phyloP scores from a whole-genome alignment of 2,329 filamentous ascomycete genomes.

The Colletotrichum lindemuthianum region DNA sequence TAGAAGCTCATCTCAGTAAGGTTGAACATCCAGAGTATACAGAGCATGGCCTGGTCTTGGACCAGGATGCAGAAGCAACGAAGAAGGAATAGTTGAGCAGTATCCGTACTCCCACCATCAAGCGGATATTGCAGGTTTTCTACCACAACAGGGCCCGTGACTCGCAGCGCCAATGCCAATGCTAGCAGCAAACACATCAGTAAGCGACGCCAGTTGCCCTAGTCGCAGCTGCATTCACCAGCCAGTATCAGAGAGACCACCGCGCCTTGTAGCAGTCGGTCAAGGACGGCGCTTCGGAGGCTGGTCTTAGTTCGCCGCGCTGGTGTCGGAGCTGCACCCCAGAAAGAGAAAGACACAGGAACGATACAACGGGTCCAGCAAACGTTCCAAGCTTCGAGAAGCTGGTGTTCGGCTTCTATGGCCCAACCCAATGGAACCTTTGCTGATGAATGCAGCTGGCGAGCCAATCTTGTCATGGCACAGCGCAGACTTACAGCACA shows the following conservation, averaged over 20 bases:
- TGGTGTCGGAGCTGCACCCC: conserved; percentile 11
- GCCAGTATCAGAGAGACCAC: not conserved
- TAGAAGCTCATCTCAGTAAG: too few relatives aligned
- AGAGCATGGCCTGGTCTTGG: too few relatives aligned
- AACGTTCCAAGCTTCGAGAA: conserved; percentile 24
- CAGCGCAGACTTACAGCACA: too few relatives aligned
- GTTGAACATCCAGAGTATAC: too few relatives aligned
- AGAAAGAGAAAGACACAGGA: conserved; percentile 18
- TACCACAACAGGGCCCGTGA: conserved; percentile 17
- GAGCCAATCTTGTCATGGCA: too few relatives aligned
- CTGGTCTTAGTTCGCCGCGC: conserved; percentile 7
- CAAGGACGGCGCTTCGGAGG: not conserved
- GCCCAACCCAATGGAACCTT: too few relatives aligned
- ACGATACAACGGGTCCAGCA: conserved; percentile 18
- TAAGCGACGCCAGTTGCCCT: not conserved
- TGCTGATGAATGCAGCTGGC: too few relatives aligned
- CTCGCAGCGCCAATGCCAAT: not conserved
- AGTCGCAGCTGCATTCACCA: not conserved
- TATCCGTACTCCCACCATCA: not conserved
- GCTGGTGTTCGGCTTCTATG: not conserved
- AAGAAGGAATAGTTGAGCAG: conserved; percentile 3
- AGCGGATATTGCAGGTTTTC: not conserved
- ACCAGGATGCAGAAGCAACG: too few relatives aligned
- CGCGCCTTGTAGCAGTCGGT: conserved; percentile 8
- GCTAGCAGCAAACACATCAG: not conserved